Base-by-base conservation (phyloP, 805 yeast genomes). In the Pichia cabralensis region DNA sequence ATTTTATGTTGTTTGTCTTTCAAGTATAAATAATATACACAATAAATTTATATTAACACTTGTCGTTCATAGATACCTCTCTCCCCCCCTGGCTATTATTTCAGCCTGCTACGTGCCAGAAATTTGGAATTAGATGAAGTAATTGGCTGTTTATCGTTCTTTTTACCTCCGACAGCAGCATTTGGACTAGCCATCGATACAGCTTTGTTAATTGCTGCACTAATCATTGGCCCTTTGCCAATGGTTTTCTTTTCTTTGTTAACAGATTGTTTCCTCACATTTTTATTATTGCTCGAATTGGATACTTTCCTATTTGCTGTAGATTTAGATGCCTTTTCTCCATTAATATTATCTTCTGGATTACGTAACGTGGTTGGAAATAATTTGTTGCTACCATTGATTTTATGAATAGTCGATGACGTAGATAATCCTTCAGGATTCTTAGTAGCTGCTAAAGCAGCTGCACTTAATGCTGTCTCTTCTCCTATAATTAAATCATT, bases 101-200 rank as follows among this genome's bases (percentile, higher is more conserved):
- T 66, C 41, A 75, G 55, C 16, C 63, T 60, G 33, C 75, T 69
- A 47, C 83, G 57, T 5, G 81, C 76, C 38, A 77, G 54, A 30
- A 78, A 60, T 46, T 71, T 72, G 6, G 83, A 76, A 49, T 74
- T 76, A 69, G 69, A 61, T 12, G 74, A 60, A 3, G 80, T 74
- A 15, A 75, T 64, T 13, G 22, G 31, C n/a, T 34, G 30, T 12
- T 31, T 30, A 22, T 23, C 38, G 8, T 27, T 23, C 11, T 15
- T 13, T 6, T 16, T 18, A 0, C 17, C 34, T 3, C 42, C 45
- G 22, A 39, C 45, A 10, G 39, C 41, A 3, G 46, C 42, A 33
- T 39, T 37, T 6, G 23, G 26, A 20, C 30, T 30, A 3, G 52
- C 42, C 36, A 45, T 48, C 7, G 46, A 39, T 5, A 57, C 49